These are phyloP conservation scores for Silene latifolia DNA, from an alignment of 148 eudicot genomes.

Conservation along the genomic window DNA sequence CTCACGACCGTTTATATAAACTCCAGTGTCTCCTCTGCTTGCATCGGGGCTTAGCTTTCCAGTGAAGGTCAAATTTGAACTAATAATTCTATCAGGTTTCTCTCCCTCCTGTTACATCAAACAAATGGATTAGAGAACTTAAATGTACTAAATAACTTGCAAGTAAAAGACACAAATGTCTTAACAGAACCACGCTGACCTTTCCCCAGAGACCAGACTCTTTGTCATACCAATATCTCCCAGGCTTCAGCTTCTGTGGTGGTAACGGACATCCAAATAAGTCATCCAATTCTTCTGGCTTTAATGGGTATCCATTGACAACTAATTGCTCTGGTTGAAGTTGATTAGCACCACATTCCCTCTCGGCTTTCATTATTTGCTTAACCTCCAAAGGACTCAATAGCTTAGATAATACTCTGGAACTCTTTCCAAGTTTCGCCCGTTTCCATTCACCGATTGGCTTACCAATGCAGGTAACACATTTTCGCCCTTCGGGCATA, in stretches of 20 bases:
- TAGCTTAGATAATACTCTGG: conserved; percentile 70
- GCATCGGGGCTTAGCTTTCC: conserved; percentile 82
- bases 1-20: conserved; percentile 89
- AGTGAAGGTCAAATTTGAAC: conserved; percentile 77
- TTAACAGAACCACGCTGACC: conserved; percentile 35
- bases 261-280: conserved; percentile 84
- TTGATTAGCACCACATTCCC: conserved; percentile 95
- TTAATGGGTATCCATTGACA: conserved; percentile 76
- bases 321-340: conserved; percentile 91
- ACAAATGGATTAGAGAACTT: conserved; percentile 12
- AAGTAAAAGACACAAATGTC: neutral
- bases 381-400: conserved; percentile 92
- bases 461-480: conserved; percentile 89
- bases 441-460: conserved; percentile 81
- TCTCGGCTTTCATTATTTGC: conserved; percentile 95
- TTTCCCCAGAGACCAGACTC: conserved; percentile 97
- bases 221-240: conserved; percentile 93
- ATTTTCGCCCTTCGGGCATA: conserved; percentile 98
- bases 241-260: conserved; percentile 82
- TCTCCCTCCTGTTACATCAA: conserved; percentile 77
- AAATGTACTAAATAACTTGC: neutral
- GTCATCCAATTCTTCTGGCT: conserved; percentile 91
- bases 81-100: conserved; percentile 83
- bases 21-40: conserved; percentile 94
- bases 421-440: conserved; percentile 67